Conservation (phyloP, 345 rosid species). For the Streptanthus diversifolius region DNA sequence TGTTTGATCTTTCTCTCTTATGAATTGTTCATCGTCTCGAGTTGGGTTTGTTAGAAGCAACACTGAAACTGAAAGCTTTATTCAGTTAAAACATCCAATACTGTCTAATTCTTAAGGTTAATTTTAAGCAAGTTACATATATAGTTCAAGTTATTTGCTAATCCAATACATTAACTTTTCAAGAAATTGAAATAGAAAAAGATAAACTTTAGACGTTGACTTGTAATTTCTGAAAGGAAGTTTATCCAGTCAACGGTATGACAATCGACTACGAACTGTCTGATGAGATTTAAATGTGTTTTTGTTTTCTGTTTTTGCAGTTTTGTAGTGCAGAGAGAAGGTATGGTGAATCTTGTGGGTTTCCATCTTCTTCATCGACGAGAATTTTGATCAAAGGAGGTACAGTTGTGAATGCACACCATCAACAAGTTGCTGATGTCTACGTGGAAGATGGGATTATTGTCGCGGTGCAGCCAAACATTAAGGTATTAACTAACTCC, state of each 20-base stretch:
- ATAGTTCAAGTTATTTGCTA: background rate
- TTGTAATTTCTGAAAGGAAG: background rate
- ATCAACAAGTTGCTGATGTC: constrained; percentile 79
- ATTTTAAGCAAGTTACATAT: background rate
- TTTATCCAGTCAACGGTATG: background rate
- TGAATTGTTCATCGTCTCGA: background rate
- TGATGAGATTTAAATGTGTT: background rate
- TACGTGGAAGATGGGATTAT: constrained; percentile 79
- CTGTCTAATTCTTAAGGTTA: background rate
- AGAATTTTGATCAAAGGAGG: constrained; percentile 89
- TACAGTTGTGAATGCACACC: constrained; percentile 84
- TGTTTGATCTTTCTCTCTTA: background rate
- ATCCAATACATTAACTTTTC: background rate
- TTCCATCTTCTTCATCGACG: constrained; percentile 40
- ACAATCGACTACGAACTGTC: background rate
- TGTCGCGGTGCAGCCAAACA: constrained; percentile 63
- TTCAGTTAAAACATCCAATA: background rate
- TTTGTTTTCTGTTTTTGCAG: constrained; percentile 30
- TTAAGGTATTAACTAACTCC: constrained; percentile 40
- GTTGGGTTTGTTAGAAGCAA: background rate
- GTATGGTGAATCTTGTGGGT: constrained; percentile 44
- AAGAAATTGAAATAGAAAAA: background rate
- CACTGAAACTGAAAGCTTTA: constrained; percentile 3
- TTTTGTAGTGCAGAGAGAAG: constrained; percentile 56
- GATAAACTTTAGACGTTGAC: background rate